Evolutionary conservation across 208 protist species (phyloP), one percentile per base, ranked within the genome.

Genomic region (Phytomonas sp.): DNA sequence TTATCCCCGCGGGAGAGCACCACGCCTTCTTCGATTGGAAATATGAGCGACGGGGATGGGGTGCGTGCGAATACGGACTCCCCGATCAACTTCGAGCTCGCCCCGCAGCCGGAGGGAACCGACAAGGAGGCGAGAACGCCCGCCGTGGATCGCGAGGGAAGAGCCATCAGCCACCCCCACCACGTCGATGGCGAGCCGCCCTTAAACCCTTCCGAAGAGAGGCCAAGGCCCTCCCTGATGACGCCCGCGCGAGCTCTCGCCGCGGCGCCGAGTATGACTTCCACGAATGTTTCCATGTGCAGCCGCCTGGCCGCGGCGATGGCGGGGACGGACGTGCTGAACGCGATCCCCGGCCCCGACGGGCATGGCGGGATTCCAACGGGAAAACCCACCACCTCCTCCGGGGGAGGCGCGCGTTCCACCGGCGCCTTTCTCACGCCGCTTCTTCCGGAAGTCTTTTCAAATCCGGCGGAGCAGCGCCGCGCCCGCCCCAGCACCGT

Each of bases 271-370:
- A 80, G 66, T 76, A 68, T 26, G 71, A 76, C 59, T 66, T 67
- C 30, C 66, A 69, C 86, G 17, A 84, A 92, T 69, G 80, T 92
- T 1, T 89, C 80, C 11, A 74, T 88, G 60, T 92, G 89, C 76
- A 94, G 78, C 46, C 82, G 78, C 15, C 84, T 82, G 2, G 84
- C 84, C 13, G 80, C 82, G 0, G 79, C 84, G 32, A 79, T 80
- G 4, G 65, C 76, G 0, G 88, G 85, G 28, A 86, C 80, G 3
- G 84, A 91, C 67, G 78, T 83, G 67, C 74, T 90, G 23, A 82
- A 76, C 40, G 68, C 63, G 17, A 53, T 56, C n/a, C 29, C 36
- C 15, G 63, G 61, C 29, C 59, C 72, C 0, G 66, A 62, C 9
- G 36, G 28, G 5, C 62, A 62, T 46, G n/a, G 32, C 29, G 70